Evolutionary conservation across 345 rosid species (phyloP).

Genomic region (Eucalyptus sideroxylon): DNA sequence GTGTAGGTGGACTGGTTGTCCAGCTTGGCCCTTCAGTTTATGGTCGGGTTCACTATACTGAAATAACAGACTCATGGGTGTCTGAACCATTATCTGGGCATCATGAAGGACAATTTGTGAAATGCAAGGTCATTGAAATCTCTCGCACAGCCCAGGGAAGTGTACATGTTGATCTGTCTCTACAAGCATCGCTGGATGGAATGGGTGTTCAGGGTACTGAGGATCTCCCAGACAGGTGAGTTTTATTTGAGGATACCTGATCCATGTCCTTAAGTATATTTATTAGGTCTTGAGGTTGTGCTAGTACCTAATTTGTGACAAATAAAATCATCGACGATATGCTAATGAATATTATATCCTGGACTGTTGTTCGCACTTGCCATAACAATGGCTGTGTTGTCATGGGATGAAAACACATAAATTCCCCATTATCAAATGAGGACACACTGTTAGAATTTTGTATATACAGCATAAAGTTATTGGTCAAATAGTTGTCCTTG

Average conservation of each 20-base stretch:
- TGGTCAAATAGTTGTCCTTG: background rate
- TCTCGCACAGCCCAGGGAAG: constrained; percentile 48
- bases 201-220: constrained; percentile 19
- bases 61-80: constrained; percentile 64
- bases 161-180: constrained; percentile 64
- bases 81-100: constrained; percentile 61
- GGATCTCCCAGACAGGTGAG: constrained; percentile 20
- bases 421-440: background rate
- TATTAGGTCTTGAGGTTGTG: background rate
- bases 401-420: background rate
- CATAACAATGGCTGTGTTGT: background rate
- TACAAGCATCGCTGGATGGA: constrained; percentile 55
- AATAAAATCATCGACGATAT: background rate
- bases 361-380: background rate
- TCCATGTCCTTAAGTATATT: background rate
- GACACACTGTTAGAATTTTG: background rate
- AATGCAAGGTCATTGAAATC: constrained; percentile 85
- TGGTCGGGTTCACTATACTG: constrained; percentile 89
- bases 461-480: background rate
- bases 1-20: constrained; percentile 77
- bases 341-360: background rate
- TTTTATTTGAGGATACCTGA: background rate
- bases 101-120: constrained; percentile 77
- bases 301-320: background rate
- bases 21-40: constrained; percentile 69